phyloP scores from a whole-genome alignment of 495 filamentous ascomycete species.

The Penicillium bovifimosum region DNA sequence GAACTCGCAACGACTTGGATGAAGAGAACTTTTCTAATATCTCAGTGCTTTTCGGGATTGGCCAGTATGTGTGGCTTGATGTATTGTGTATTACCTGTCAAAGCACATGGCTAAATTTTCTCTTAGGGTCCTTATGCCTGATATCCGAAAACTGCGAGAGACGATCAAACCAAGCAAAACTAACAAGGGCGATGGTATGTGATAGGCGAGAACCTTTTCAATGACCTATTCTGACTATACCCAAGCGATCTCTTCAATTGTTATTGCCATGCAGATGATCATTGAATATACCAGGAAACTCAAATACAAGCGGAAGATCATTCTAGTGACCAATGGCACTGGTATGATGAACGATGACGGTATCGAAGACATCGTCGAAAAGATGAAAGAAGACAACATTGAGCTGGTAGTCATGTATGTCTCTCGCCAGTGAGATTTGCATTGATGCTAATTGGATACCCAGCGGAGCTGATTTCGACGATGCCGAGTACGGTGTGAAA shows the following conservation, averaged over 20 bases:
- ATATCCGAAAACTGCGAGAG: slow-evolving; percentile 58
- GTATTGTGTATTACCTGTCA: neutral
- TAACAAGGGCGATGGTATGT: slow-evolving; percentile 66
- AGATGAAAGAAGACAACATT: slow-evolving; percentile 69
- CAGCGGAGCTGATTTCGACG: slow-evolving; percentile 93
- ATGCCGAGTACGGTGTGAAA: slow-evolving; percentile 82
- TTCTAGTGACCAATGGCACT: slow-evolving; percentile 76
- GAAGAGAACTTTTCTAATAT: slow-evolving; percentile 70
- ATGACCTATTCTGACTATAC: slow-evolving; percentile 10
- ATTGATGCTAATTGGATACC: slow-evolving; percentile 22
- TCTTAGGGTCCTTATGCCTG: slow-evolving; percentile 59
- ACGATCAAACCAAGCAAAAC: slow-evolving; percentile 61
- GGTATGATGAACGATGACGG: slow-evolving; percentile 61
- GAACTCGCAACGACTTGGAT: slow-evolving; percentile 62
- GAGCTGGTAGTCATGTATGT: slow-evolving; percentile 75
- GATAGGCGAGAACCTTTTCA: neutral
- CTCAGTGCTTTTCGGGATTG: slow-evolving; percentile 63
- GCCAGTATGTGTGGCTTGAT: slow-evolving; percentile 46
- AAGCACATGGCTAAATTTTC: neutral
- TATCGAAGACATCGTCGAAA: slow-evolving; percentile 58
- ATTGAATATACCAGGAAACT: slow-evolving; percentile 72
- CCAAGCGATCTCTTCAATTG: slow-evolving; percentile 71
- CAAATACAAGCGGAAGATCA: slow-evolving; percentile 80
- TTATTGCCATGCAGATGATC: slow-evolving; percentile 85
- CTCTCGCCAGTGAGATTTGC: no score